These are phyloP conservation scores for Chimonanthus praecox DNA, from an alignment of 164 flowering plant genomes.

Conservation along the genomic window DNA sequence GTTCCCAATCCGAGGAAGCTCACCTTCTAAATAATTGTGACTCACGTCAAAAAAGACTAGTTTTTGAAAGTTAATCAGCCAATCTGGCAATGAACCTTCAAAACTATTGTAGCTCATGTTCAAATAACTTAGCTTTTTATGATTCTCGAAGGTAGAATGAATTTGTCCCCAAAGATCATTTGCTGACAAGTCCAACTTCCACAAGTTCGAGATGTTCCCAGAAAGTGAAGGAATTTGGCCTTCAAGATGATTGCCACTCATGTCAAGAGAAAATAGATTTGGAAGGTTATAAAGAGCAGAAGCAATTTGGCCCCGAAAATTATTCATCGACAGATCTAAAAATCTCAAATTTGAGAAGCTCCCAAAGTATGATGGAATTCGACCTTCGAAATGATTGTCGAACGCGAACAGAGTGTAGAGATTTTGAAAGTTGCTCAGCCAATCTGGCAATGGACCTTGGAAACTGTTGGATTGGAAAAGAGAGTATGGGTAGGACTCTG, in stretches of 20 bases:
- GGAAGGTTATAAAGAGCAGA: neutral
- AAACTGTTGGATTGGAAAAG: neutral
- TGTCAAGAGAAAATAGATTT: neutral
- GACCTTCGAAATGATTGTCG: neutral
- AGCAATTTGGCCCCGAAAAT: neutral
- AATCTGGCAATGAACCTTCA: neutral
- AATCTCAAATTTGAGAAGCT: too few relatives aligned
- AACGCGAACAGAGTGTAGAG: neutral
- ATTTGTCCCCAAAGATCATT: neutral
- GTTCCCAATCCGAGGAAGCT: neutral
- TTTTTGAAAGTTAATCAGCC: neutral
- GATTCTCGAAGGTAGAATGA: neutral
- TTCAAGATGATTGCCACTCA: neutral
- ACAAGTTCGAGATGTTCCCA: neutral
- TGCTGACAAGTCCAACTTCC: neutral
- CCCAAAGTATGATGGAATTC: neutral
- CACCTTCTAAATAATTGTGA: neutral
- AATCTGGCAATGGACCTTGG: neutral
- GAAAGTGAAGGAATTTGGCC: neutral
- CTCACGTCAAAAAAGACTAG: neutral
- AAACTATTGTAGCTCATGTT: neutral
- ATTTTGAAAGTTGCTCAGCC: neutral
- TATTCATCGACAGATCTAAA: neutral
- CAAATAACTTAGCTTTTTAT: neutral
- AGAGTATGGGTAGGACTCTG: too few relatives aligned